These are phyloP conservation scores for Selaginella tamariscina DNA, from an alignment of 75 land plant species.

Conservation along the genomic window DNA sequence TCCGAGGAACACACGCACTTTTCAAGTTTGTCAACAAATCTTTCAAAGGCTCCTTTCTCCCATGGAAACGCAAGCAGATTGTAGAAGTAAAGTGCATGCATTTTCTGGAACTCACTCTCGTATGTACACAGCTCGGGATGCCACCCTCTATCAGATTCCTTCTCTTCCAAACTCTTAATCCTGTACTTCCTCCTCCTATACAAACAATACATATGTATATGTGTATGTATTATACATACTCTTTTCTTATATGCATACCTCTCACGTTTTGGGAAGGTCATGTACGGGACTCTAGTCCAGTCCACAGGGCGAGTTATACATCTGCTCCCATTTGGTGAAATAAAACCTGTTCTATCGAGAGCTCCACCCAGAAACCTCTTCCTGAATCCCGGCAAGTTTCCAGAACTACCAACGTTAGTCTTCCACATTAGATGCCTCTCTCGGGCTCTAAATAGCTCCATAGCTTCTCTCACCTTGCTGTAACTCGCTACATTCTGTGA, in stretches of 20 bases:
- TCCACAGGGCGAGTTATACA: background rate
- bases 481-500: too few species aligned
- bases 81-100: constrained; percentile 44
- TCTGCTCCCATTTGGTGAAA: background rate
- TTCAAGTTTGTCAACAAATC: constrained; percentile 56
- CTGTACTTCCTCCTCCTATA: background rate
- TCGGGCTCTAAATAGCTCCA: too few species aligned
- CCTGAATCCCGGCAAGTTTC: background rate
- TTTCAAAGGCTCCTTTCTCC: constrained; percentile 67
- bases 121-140: background rate
- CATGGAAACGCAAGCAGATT: constrained; percentile 60
- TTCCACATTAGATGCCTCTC: background rate
- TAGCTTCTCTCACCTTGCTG: too few species aligned
- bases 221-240: too few species aligned
- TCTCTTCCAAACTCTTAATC: background rate
- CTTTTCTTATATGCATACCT: too few species aligned
- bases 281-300: background rate
- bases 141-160: background rate
- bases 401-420: background rate
- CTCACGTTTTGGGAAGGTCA: background rate
- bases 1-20: too few species aligned
- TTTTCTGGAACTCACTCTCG: constrained; percentile 28
- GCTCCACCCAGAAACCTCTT: background rate
- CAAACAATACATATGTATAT: too few species aligned
- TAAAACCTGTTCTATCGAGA: background rate